Evolutionary conservation across 495 filamentous ascomycete species (phyloP).

Genomic region (Monascus purpureus): DNA sequence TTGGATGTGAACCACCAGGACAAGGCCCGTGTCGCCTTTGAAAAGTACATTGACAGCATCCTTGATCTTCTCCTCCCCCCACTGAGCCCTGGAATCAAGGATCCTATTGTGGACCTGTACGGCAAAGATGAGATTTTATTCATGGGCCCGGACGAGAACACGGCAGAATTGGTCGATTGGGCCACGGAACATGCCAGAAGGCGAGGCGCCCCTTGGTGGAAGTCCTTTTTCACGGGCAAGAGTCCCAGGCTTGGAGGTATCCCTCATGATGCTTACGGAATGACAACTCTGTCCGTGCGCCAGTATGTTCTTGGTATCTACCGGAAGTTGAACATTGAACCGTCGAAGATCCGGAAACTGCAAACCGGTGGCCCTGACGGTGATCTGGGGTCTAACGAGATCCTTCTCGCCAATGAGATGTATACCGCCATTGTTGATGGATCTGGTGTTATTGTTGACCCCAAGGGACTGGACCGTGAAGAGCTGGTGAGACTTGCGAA

Average conservation of each 20-base stretch:
- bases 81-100: constrained; percentile 90
- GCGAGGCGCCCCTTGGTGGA: constrained; percentile 95
- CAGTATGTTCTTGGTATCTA: constrained; percentile 95
- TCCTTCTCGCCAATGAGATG: constrained; percentile 87
- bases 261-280: constrained; percentile 89
- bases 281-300: constrained; percentile 93
- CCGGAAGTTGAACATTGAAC: constrained; percentile 81
- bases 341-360: constrained; percentile 72
- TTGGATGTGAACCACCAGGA: constrained; percentile 89
- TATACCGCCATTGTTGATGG: constrained; percentile 90
- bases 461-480: constrained; percentile 69
- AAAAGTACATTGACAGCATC: constrained; percentile 99
- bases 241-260: constrained; percentile 92
- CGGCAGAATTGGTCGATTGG: constrained; percentile 93
- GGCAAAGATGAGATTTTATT: constrained; percentile 92
- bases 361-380: constrained; percentile 97
- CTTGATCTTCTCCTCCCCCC: constrained; percentile 85
- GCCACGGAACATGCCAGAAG: constrained; percentile 84
- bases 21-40: constrained; percentile 79
- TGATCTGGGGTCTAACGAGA: constrained; percentile 95
- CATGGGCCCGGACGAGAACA: constrained; percentile 98
- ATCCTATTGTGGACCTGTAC: constrained; percentile 91
- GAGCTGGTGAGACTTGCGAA: constrained; percentile 79
- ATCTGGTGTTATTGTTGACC: constrained; percentile 86
- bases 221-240: constrained; percentile 99